phyloP scores from a whole-genome alignment of 2,329 filamentous ascomycete genomes.

The Neofusicoccum ribis region DNA sequence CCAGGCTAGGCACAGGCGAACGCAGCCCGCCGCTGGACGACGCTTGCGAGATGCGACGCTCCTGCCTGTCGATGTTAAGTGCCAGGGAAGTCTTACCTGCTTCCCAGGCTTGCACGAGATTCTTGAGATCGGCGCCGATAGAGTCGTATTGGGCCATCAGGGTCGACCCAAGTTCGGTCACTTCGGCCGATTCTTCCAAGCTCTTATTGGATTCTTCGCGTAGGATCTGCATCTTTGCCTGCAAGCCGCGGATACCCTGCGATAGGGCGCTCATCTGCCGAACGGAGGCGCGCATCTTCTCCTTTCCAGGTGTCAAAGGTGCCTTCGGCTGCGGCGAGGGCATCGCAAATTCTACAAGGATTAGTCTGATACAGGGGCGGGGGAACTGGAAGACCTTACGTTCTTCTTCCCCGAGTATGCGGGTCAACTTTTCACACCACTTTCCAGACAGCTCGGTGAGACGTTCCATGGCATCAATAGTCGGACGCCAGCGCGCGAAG shows the following conservation, averaged over 20 bases:
- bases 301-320: slow-evolving; percentile 68
- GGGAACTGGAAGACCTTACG: slow-evolving; percentile 37
- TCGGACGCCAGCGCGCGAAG: slow-evolving; percentile 74
- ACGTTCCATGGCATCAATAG: slow-evolving; percentile 70
- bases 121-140: slow-evolving; percentile 81
- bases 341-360: slow-evolving; percentile 42
- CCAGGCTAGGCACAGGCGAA: slow-evolving; percentile 57
- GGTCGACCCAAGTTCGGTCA: slow-evolving; percentile 71
- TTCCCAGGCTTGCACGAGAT: slow-evolving; percentile 52
- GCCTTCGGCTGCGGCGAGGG: slow-evolving; percentile 58
- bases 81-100: slow-evolving; percentile 77
- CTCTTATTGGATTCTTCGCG: slow-evolving; percentile 84
- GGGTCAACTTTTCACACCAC: slow-evolving; percentile 66
- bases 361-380: slow-evolving; percentile 12
- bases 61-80: slow-evolving; percentile 77
- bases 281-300: slow-evolving; percentile 82
- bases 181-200: slow-evolving; percentile 69
- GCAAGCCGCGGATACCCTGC: slow-evolving; percentile 84
- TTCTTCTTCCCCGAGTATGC: slow-evolving; percentile 76
- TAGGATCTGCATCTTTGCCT: slow-evolving; percentile 90
- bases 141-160: slow-evolving; percentile 92
- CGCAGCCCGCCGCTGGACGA: slow-evolving; percentile 45
- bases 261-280: slow-evolving; percentile 86
- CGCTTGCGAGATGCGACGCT: slow-evolving; percentile 58
- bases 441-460: slow-evolving; percentile 63